Evolutionary conservation across 495 filamentous ascomycete genomes (phyloP).

Genomic region (Neurospora sp.): DNA sequence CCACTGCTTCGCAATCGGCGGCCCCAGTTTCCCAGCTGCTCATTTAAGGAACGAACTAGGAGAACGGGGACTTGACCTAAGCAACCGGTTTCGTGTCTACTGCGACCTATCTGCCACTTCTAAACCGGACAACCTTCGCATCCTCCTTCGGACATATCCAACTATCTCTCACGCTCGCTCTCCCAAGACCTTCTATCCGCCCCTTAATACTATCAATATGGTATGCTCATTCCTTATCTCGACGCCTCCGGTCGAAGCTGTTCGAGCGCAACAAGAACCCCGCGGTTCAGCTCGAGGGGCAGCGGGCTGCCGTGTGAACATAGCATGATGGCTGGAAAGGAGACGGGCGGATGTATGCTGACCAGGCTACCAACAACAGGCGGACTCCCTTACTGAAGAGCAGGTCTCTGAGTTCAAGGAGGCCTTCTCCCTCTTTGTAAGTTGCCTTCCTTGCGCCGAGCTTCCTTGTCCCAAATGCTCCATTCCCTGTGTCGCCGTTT

Average conservation of each 20-base stretch:
- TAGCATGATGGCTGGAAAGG: constrained; percentile 5
- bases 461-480: neutral
- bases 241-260: neutral
- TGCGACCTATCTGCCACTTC: neutral
- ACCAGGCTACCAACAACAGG: constrained; percentile 38
- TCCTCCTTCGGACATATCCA: neutral
- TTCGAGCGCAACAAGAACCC: constrained; percentile 8
- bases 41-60: neutral
- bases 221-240: neutral
- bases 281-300: constrained; percentile 17
- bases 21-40: neutral
- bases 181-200: neutral
- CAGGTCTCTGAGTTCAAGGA: constrained; percentile 99
- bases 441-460: constrained; percentile 29
- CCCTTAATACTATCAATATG: neutral
- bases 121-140: neutral
- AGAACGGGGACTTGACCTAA: neutral
- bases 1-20: neutral
- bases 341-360: constrained; percentile 5
- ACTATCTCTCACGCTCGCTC: neutral
- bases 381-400: constrained; percentile 93
- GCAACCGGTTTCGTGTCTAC: neutral
- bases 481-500: neutral
- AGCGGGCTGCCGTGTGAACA: constrained; percentile 2
- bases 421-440: constrained; percentile 98